Percentiles rank a stretch among this genome's conserved stretches.
Conservation (phyloP, 805 yeast genomes). For the Teunomyces pallodes region DNA sequence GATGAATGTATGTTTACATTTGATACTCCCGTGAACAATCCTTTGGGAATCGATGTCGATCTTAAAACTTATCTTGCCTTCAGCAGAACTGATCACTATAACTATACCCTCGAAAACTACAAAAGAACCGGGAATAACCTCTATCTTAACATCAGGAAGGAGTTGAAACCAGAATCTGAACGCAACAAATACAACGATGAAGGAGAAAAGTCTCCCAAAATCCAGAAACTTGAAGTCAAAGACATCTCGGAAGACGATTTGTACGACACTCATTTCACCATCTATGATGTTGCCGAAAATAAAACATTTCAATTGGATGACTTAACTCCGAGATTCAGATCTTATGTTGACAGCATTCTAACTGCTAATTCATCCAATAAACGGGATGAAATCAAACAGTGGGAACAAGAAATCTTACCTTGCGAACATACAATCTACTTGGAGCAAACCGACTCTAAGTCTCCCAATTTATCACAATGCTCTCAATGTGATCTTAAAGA, state of each 20-base stretch:
- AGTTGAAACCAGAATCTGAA: constrained; percentile 40
- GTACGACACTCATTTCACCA: constrained; percentile 44
- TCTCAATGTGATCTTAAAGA: constrained; percentile 59
- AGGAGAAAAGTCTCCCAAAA: constrained; percentile 39
- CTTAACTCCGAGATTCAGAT: constrained; percentile 19
- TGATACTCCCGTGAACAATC: constrained; percentile 55
- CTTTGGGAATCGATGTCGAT: constrained; percentile 70
- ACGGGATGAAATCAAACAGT: constrained; percentile 73
- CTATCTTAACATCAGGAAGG: constrained; percentile 59
- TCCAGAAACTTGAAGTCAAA: constrained; percentile 65
- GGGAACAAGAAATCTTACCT: constrained; percentile 85
- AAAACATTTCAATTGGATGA: constrained; percentile 22
- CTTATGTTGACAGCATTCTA: constrained; percentile 45
- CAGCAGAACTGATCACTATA: constrained; percentile 38
- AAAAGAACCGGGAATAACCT: constrained; percentile 50
- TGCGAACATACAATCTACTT: constrained; percentile 74
- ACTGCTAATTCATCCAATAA: constrained; percentile 57
- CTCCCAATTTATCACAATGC: constrained; percentile 46
- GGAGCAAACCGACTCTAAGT: constrained; percentile 27
- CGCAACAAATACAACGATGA: constrained; percentile 18
- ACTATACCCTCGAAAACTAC: constrained; percentile 60
- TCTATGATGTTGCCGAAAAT: constrained; percentile 39
- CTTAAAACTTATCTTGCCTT: constrained; percentile 71
- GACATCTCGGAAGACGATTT: constrained; percentile 62
- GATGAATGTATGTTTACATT: constrained; percentile 91